Evolutionary conservation across 2,329 filamentous ascomycete species (phyloP).

Genomic region (Diaporthe nobilis): DNA sequence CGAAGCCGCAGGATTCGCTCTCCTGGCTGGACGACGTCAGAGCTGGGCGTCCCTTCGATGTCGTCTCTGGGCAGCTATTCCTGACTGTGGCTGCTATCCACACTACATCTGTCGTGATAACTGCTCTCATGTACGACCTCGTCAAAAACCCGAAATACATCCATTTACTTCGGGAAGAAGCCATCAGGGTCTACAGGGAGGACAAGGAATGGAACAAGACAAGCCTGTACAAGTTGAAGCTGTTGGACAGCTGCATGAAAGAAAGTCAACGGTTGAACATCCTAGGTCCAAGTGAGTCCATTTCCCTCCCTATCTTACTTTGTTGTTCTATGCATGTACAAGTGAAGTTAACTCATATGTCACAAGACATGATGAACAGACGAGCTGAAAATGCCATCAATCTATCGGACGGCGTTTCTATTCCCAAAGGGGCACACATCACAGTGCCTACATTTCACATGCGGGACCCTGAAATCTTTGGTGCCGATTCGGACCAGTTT

Average conservation of each 20-base stretch:
- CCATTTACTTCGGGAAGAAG: constrained; percentile 1
- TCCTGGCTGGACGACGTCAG: constrained; percentile 3
- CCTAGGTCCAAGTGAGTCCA: background rate
- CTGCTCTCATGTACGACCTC: constrained; percentile 38
- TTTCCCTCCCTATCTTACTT: background rate
- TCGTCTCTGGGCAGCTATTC: constrained; percentile 8
- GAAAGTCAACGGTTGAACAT: constrained; percentile 3
- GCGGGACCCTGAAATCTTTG: constrained; percentile 8
- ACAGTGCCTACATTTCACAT: constrained; percentile 12
- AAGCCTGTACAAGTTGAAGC: constrained; percentile 16
- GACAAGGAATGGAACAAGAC: constrained; percentile 35
- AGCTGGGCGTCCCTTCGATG: constrained; percentile 10
- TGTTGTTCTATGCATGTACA: background rate
- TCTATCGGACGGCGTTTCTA: background rate
- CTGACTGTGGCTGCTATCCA: constrained; percentile 7
- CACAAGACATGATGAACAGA: constrained; percentile 7
- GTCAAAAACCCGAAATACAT: constrained; percentile 43
- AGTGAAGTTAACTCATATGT: background rate
- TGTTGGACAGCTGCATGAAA: constrained; percentile 18
- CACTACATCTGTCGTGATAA: constrained; percentile 12
- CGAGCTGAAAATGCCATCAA: background rate
- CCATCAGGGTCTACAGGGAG: constrained; percentile 19
- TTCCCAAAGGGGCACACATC: constrained; percentile 6
- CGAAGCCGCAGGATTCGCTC: constrained; percentile 1
- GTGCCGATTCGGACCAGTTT: constrained; percentile 9